These are phyloP conservation scores for Penicillium sp. DNA, from an alignment of 2,329 filamentous ascomycete genomes.

Conservation along the genomic window DNA sequence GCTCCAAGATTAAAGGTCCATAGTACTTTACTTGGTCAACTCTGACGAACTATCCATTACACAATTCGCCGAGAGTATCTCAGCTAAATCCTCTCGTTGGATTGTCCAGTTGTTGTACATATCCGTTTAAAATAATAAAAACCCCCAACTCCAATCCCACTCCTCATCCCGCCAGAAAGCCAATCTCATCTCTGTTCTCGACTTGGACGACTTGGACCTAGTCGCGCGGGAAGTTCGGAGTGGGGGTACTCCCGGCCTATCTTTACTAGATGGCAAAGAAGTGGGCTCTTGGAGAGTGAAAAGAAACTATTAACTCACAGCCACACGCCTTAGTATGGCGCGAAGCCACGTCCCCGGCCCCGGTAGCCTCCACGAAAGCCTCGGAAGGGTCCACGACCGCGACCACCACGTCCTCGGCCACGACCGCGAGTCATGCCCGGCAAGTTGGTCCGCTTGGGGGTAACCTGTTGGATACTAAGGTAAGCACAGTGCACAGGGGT, in stretches of 20 bases:
- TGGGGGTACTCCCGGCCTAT: background rate
- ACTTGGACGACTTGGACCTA: background rate
- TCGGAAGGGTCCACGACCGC: conserved; percentile 60
- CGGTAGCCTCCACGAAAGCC: conserved; percentile 44
- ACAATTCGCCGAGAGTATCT: background rate
- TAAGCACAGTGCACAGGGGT: background rate
- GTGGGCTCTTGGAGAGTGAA: background rate
- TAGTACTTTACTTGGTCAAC: background rate
- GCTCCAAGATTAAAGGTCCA: background rate
- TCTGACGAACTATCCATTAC: background rate
- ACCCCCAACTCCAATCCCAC: conserved; percentile 1
- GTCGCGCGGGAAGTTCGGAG: conserved; percentile 3
- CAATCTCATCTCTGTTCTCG: background rate
- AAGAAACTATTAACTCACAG: background rate
- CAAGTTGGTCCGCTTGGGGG: conserved; percentile 93
- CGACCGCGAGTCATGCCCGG: conserved; percentile 89
- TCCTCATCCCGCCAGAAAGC: background rate
- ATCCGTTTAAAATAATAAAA: background rate
- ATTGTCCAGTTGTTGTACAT: background rate
- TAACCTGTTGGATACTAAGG: conserved; percentile 55
- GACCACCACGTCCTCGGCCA: conserved; percentile 58
- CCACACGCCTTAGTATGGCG: conserved; percentile 42
- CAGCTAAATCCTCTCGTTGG: background rate
- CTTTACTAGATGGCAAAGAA: background rate
- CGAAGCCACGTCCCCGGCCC: conserved; percentile 47